Conservation (phyloP, 306 rosid genomes). For the Prunus dulcis region DNA sequence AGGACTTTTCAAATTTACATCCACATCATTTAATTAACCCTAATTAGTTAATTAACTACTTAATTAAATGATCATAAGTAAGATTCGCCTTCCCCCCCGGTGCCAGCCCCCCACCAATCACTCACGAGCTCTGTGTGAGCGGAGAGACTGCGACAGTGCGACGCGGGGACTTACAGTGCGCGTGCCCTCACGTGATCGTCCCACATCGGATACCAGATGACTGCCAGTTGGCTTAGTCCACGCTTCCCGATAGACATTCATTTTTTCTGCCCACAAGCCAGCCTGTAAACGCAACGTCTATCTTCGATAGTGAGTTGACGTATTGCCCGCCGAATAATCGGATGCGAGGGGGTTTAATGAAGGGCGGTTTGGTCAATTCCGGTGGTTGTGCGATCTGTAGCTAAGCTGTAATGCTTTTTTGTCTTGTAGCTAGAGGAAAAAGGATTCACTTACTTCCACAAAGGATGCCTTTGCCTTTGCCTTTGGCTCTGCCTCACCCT, state of each 20-base stretch:
- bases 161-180: slow-evolving; percentile 10
- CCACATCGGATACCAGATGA: slow-evolving; percentile 56
- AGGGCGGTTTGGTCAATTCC: slow-evolving; percentile 15
- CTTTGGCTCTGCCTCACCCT: neutral
- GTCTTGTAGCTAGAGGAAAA: slow-evolving; percentile 35
- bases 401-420: slow-evolving; percentile 55
- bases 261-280: slow-evolving; percentile 31
- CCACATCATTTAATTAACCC: no score
- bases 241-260: slow-evolving; percentile 57
- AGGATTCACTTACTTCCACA: slow-evolving; percentile 37
- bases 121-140: slow-evolving; percentile 44
- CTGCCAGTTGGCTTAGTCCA: slow-evolving; percentile 58
- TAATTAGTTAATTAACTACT: neutral
- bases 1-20: neutral
- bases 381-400: slow-evolving; percentile 32
- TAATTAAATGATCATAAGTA: neutral
- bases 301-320: slow-evolving; percentile 10
- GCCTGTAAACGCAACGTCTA: slow-evolving; percentile 62
- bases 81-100: neutral
- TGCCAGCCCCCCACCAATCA: neutral
- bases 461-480: neutral
- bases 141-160: neutral
- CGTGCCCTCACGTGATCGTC: slow-evolving; percentile 40
- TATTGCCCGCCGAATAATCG: slow-evolving; percentile 8
- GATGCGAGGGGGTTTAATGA: accelerated